Base-by-base conservation (phyloP, 495 filamentous ascomycete genomes). In the Patellaria atrata region DNA sequence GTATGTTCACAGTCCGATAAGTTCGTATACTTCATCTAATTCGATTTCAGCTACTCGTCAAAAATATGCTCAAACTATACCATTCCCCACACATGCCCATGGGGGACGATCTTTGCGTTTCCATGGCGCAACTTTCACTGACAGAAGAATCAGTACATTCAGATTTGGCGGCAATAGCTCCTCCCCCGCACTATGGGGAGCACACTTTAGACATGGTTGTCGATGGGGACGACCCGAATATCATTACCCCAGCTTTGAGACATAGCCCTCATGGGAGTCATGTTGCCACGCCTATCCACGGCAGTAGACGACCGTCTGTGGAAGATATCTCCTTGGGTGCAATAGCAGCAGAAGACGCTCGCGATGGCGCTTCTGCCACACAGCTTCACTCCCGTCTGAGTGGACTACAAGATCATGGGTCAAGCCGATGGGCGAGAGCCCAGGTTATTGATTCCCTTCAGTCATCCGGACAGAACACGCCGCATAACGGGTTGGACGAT, bases 41-140 rank as follows among this genome's bases (percentile, higher is more conserved):
- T n/a, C n/a, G n/a, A n/a, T n/a, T n/a, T n/a, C n/a, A n/a, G 22
- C 40, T 80, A 71, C 70, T 94, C 30, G 79, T 85, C 13, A 83
- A 82, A 26, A 82, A 79, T 12, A 67, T 94, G 16, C 82, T 97
- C 20, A 77, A 77, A 20, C 74, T 97, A 21, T 94, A 87, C 58
- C 92, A 96, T 43, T 97, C 89, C 9, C 89, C 89, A 11, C 80
- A 82, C 47, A 71, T 91, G 51, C 73, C 79, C 7, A 66, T 94
- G 22, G 77, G 82, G 44, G 80, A 87, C 13, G 67, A 85, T 40
- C 82, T 85, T 35, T 75, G 75, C 41, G 62, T 83, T 12, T 64
- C 71, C 36, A 55, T 63, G 1, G 64, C 66, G n/a, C n/a, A n/a
- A n/a, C n/a, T n/a, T n/a, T n/a, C n/a, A n/a, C n/a, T n/a, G n/a